A percentile compares a stretch with the other conserved stretches of the same genome.
Evolutionary conservation across 495 filamentous ascomycete genomes (phyloP).

Genomic region (Arthonia radiata): DNA sequence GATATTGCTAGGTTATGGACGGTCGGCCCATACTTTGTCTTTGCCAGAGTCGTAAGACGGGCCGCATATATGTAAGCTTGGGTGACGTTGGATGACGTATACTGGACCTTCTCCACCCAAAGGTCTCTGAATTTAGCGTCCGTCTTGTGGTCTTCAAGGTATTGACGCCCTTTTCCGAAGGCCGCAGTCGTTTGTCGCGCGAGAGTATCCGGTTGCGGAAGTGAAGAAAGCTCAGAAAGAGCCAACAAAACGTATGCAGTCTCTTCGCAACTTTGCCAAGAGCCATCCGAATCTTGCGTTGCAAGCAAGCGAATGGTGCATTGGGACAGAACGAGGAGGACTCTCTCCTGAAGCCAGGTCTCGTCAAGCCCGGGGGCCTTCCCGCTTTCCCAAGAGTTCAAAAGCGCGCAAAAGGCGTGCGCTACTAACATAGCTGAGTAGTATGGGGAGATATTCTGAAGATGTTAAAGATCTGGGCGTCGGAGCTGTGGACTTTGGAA

Average conservation of each 20-base stretch:
- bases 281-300: too few relatives aligned
- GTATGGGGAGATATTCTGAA: slow-evolving; percentile 3
- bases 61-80: slow-evolving; percentile 16
- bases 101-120: slow-evolving; percentile 21
- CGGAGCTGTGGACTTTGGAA: too few relatives aligned
- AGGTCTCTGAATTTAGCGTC: slow-evolving; percentile 3
- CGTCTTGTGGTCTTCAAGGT: not conserved
- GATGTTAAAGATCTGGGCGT: too few relatives aligned
- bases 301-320: too few relatives aligned
- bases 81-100: slow-evolving; percentile 10
- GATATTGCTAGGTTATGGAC: too few relatives aligned
- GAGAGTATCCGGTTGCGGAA: too few relatives aligned
- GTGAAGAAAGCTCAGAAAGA: not conserved
- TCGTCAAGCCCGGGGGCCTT: not conserved
- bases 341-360: too few relatives aligned
- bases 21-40: too few relatives aligned
- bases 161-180: too few relatives aligned
- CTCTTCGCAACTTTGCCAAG: slow-evolving; percentile 3
- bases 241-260: slow-evolving; percentile 7
- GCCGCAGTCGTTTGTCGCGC: too few relatives aligned
- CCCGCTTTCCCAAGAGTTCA: slow-evolving; percentile 1
- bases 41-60: too few relatives aligned
- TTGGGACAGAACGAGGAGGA: too few relatives aligned
- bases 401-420: slow-evolving; percentile 1
- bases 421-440: slow-evolving; percentile 3